Evolutionary conservation across 75 land plant genomes (phyloP).

Genomic region (Picea sitchensis): DNA sequence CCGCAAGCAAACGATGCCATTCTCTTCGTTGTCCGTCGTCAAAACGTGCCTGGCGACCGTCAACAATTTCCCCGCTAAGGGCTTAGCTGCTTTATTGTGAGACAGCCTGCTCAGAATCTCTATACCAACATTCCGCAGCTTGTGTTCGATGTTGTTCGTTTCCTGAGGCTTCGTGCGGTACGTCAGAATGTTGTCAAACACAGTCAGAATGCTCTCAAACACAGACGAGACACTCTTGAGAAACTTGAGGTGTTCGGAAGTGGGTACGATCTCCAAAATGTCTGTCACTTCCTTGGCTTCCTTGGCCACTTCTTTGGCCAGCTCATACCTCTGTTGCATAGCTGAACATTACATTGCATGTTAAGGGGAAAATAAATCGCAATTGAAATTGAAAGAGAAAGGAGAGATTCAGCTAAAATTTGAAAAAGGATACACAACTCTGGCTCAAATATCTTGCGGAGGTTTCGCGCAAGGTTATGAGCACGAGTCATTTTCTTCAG

Average conservation of each 20-base stretch:
- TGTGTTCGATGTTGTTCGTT: constrained; percentile 74
- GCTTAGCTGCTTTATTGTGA: constrained; percentile 81
- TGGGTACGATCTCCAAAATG: constrained; percentile 83
- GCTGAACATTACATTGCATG: constrained; percentile 28
- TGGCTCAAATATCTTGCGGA: constrained; percentile 17
- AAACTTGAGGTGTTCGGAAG: constrained; percentile 87
- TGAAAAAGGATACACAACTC: constrained; percentile 25
- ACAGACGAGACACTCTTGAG: constrained; percentile 17
- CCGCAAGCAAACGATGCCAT: constrained; percentile 77
- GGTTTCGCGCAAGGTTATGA: too few relatives aligned
- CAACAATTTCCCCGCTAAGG: constrained; percentile 75
- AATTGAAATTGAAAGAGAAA: background rate
- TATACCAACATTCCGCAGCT: constrained; percentile 73
- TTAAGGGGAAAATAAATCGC: background rate
- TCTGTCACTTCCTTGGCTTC: constrained; percentile 55
- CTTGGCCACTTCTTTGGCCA: constrained; percentile 45
- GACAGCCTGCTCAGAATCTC: constrained; percentile 85
- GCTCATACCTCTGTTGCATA: constrained; percentile 59
- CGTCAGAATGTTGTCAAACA: constrained; percentile 61
- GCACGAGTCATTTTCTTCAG: too few relatives aligned
- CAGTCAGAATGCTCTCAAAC: constrained; percentile 55
- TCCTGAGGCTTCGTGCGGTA: constrained; percentile 72
- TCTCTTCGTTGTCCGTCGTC: constrained; percentile 86
- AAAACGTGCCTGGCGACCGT: constrained; percentile 86
- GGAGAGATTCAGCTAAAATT: background rate